Base-by-base conservation (phyloP, 208 protist species). In the Acanthamoeba castellanii region DNA sequence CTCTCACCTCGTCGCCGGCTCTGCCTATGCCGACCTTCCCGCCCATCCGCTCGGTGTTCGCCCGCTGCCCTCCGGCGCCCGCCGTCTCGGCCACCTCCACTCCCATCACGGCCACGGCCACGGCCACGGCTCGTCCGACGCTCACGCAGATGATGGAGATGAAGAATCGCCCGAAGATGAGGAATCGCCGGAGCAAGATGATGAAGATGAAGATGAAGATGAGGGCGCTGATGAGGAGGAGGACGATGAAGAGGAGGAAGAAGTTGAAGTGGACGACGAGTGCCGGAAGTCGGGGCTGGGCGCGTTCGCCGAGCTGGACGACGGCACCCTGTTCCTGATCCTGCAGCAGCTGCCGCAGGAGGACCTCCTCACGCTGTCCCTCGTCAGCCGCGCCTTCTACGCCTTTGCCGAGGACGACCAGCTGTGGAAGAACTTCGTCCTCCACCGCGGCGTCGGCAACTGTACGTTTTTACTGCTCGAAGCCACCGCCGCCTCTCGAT, bases 371-470 rank as follows among this genome's bases (percentile, higher is more conserved):
- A 22, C 37, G 20, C 45, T 92, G 87, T 68, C 87, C 52, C 87
- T 76, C 25, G 87, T 74, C 34, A 92, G 87, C 87, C 55, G 64
- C 32, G 87, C 87, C 32, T 74, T 92, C 64, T 92, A 92, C 37
- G 87, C 64, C 37, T 92, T 92, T 55, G 55, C 61, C 59, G 61
- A 92, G 50, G 81, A 88, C 50, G 81, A 88, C 81, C 81, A 88
- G 50, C 50, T 88, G 81, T 88, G 81, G 81, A 88, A 88, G 50
- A 88, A 55, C 81, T 88, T 88, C 50, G 47, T 88, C 50, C 50
- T 88, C 42, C 81, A 55, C 50, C 81, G 74, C 25, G 74, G 74
- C 74, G 74, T 32, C 5, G 74, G 74, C 45, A 7, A 82, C 45
- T 82, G 74, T 82, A 30, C 37, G 74, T 20, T 2, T 27, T 9